These are phyloP conservation scores for Podaxis pistillaris DNA, from an alignment of 768 basidiomycete genomes.

Conservation along the genomic window DNA sequence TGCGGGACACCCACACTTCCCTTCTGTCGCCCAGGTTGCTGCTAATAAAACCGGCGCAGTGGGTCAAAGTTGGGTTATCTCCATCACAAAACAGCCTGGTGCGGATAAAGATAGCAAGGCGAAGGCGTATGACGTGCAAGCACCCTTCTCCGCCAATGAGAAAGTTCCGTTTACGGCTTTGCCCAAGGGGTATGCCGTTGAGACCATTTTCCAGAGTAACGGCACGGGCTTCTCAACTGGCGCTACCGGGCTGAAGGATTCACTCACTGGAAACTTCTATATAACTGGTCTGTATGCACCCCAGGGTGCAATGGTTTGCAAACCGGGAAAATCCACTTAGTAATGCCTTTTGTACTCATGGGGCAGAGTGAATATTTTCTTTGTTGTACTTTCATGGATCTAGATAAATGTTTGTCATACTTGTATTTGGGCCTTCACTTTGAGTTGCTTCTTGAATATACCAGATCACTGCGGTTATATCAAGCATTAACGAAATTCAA, in stretches of 20 bases:
- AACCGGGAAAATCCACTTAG: slow-evolving; percentile 17
- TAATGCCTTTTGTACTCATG: background rate
- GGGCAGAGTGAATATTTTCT: background rate
- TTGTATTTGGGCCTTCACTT: background rate
- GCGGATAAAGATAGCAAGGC: slow-evolving; percentile 12
- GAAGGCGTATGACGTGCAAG: slow-evolving; percentile 37
- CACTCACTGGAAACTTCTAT: slow-evolving; percentile 46
- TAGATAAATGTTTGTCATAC: background rate
- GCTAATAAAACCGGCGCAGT: slow-evolving; percentile 36
- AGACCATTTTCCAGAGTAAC: slow-evolving; percentile 73
- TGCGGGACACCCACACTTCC: slow-evolving; percentile 69
- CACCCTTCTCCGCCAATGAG: slow-evolving; percentile 46
- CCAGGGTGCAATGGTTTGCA: slow-evolving; percentile 52
- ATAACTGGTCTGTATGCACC: slow-evolving; percentile 58
- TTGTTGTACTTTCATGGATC: background rate
- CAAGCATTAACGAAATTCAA: background rate
- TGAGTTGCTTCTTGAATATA: background rate
- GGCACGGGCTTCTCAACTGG: slow-evolving; percentile 56
- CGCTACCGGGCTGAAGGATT: slow-evolving; percentile 52
- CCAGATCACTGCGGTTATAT: background rate
- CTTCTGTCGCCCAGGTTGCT: slow-evolving; percentile 43
- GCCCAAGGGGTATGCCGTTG: slow-evolving; percentile 36
- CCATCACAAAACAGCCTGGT: slow-evolving; percentile 32
- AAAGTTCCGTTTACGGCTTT: slow-evolving; percentile 34
- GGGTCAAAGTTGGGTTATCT: slow-evolving; percentile 60